Evolutionary conservation across 164 flowering plant genomes (phyloP).

Genomic region (Umbilicus rupestris): DNA sequence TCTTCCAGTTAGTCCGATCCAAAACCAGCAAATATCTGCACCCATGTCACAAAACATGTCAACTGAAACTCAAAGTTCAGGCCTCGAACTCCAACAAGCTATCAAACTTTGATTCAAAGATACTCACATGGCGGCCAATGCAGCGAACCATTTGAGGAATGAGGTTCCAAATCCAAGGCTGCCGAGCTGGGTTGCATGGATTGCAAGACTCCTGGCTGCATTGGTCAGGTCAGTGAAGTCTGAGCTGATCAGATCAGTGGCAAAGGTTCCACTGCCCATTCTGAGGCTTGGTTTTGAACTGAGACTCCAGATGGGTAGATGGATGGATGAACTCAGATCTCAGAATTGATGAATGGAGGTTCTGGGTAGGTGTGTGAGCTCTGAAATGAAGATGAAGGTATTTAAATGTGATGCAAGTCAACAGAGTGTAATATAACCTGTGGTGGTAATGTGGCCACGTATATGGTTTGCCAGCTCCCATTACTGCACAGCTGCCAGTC

Average conservation of each 20-base stretch:
- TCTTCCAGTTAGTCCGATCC: constrained; percentile 93
- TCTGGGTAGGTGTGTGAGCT: background rate
- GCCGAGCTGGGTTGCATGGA: constrained; percentile 47
- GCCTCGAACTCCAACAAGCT: too few species aligned
- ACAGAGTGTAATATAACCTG: too few species aligned
- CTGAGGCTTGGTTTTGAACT: background rate
- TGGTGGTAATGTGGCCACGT: too few species aligned
- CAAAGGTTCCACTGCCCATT: constrained; percentile 13
- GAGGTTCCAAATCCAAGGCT: constrained; percentile 52
- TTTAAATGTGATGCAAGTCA: background rate
- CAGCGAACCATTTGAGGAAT: constrained; percentile 76
- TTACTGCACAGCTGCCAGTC: background rate
- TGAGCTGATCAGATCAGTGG: constrained; percentile 30
- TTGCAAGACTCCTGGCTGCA: constrained; percentile 55
- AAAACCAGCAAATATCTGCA: constrained; percentile 77
- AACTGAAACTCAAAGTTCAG: too few species aligned
- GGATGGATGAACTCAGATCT: background rate
- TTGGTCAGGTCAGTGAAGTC: constrained; percentile 44
- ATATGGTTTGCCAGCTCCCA: background rate
- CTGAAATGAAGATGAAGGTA: background rate
- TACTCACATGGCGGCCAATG: constrained; percentile 69
- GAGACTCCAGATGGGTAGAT: background rate
- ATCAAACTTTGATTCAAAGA: background rate
- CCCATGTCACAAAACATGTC: background rate
- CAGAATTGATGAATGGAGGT: background rate